Conservation (phyloP, 164 flowering plant species). For the Piper betle region DNA sequence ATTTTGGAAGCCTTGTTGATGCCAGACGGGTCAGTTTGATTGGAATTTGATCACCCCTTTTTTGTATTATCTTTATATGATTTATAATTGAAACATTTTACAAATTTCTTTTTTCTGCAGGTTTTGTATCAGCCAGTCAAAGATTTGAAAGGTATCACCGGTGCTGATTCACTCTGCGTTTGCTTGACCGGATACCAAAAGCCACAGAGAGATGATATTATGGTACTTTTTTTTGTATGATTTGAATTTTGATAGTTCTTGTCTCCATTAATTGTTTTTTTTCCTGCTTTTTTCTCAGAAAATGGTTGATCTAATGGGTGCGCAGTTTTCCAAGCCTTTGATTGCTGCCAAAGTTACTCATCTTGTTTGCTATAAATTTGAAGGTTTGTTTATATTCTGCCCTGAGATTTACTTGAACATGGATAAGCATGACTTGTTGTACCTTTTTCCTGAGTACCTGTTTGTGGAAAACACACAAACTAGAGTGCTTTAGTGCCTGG, state of each 20-base stretch:
- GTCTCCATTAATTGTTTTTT: not conserved
- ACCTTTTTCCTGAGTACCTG: too few species aligned
- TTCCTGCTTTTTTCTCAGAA: conserved; percentile 26
- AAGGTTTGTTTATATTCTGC: conserved; percentile 30
- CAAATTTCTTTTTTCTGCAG: conserved; percentile 18
- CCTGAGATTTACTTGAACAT: too few species aligned
- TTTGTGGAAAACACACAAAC: too few species aligned
- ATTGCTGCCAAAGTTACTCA: conserved; percentile 81
- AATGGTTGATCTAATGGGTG: conserved; percentile 88
- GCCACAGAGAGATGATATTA: conserved; percentile 72
- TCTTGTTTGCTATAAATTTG: conserved; percentile 94
- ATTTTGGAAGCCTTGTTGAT: conserved; percentile 52
- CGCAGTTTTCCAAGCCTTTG: conserved; percentile 77
- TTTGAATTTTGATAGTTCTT: too few species aligned
- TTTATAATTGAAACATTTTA: not conserved
- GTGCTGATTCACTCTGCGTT: conserved; percentile 44
- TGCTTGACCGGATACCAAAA: conserved; percentile 93
- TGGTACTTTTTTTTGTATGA: conserved; percentile 28
- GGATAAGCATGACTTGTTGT: too few species aligned
- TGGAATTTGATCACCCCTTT: not conserved
- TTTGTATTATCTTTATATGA: too few species aligned
- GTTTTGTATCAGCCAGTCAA: conserved; percentile 61
- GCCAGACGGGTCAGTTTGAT: conserved; percentile 33
- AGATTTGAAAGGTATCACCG: conserved; percentile 73
- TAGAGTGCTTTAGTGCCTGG: too few species aligned